Conservation (phyloP, 805 yeast species). For the Starmerella roubikii region DNA sequence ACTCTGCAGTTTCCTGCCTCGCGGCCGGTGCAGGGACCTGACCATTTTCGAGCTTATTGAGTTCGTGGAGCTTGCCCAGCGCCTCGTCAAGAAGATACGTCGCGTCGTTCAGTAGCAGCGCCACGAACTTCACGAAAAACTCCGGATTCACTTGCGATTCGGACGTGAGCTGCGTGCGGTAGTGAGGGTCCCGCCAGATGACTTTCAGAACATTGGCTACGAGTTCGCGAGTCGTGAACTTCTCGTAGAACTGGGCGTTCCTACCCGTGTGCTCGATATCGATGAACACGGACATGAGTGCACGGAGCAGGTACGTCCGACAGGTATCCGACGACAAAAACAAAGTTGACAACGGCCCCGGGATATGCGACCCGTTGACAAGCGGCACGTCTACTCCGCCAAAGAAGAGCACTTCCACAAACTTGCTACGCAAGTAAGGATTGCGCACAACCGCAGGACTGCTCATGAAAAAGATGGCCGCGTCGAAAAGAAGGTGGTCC, state of each 20-base stretch:
- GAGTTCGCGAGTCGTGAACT: slow-evolving; percentile 79
- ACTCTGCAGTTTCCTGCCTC: background rate
- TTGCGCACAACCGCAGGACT: slow-evolving; percentile 57
- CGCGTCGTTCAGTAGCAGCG: slow-evolving; percentile 80
- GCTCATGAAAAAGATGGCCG: slow-evolving; percentile 62
- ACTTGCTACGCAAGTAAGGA: slow-evolving; percentile 79
- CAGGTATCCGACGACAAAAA: slow-evolving; percentile 54
- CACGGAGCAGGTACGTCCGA: slow-evolving; percentile 54
- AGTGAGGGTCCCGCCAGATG: slow-evolving; percentile 62
- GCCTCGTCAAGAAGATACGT: slow-evolving; percentile 88
- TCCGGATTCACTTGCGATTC: slow-evolving; percentile 60
- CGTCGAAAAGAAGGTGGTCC: slow-evolving; percentile 41
- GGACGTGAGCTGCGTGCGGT: slow-evolving; percentile 51
- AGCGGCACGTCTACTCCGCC: slow-evolving; percentile 49
- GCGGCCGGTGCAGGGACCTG: background rate
- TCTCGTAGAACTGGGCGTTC: slow-evolving; percentile 87
- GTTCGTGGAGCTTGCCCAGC: slow-evolving; percentile 58
- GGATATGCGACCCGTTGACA: slow-evolving; percentile 17
- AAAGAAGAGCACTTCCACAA: slow-evolving; percentile 64
- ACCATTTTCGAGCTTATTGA: slow-evolving; percentile 41
- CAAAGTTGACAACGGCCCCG: slow-evolving; percentile 57
- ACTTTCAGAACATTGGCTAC: slow-evolving; percentile 72
- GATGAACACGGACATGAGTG: slow-evolving; percentile 79
- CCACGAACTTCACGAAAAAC: slow-evolving; percentile 83
- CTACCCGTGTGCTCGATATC: slow-evolving; percentile 95